A percentile compares a stretch with the other conserved stretches of the same genome.
Evolutionary conservation across 1,284 basidiomycete genomes (phyloP).

Genomic region (Cutaneotrichosporon mucoides): DNA sequence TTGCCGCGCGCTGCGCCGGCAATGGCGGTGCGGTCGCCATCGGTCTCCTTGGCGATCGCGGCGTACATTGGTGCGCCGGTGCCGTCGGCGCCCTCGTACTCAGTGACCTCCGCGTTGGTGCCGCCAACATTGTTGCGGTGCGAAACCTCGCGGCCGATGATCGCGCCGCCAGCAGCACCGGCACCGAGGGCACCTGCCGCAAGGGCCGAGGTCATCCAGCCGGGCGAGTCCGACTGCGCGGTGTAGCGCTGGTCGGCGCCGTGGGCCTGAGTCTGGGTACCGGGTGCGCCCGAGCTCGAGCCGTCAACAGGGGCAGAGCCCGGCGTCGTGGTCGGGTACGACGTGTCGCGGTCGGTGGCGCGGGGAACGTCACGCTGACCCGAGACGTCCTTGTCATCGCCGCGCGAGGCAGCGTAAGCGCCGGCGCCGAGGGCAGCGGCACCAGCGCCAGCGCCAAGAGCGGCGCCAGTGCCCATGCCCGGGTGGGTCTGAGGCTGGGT

Average conservation of each 20-base stretch:
- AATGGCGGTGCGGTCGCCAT: background rate
- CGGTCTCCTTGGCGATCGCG: background rate
- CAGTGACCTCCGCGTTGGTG: background rate
- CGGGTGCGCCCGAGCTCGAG: background rate
- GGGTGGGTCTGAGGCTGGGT: no score
- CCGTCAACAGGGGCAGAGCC: background rate
- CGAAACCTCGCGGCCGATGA: background rate
- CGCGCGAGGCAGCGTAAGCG: background rate
- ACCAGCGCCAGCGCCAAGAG: background rate
- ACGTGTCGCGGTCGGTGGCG: no score
- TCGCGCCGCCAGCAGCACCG: background rate
- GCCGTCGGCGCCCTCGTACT: background rate
- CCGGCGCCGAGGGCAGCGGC: background rate
- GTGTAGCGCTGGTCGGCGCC: background rate
- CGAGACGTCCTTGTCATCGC: background rate
- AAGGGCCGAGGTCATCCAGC: background rate
- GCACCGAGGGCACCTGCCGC: background rate
- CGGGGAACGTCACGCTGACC: no score
- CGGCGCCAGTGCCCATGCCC: background rate
- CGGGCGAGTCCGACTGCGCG: background rate
- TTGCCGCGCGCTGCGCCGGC: background rate
- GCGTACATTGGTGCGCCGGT: background rate
- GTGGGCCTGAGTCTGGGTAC: background rate
- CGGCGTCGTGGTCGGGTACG: background rate
- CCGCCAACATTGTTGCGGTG: no score